A percentile compares a stretch with the other conserved stretches of the same genome.
These are phyloP conservation scores for Cercospora citrullina DNA, from an alignment of 2,329 filamentous ascomycete species.

Conservation along the genomic window DNA sequence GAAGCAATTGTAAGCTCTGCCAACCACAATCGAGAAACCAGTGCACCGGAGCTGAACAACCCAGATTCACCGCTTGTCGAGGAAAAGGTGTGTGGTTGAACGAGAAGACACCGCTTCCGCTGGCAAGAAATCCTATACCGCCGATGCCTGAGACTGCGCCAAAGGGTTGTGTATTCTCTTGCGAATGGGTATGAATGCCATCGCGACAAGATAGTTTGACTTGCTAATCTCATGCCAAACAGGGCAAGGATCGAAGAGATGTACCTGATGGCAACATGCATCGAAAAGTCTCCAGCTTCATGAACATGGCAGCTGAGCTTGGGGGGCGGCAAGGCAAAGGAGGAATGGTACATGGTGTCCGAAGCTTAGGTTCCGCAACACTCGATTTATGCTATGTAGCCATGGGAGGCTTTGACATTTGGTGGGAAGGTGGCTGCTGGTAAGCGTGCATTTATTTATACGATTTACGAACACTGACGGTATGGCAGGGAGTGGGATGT, in stretches of 20 bases:
- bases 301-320: slow-evolving; percentile 71
- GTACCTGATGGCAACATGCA: slow-evolving; percentile 65
- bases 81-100: slow-evolving; percentile 71
- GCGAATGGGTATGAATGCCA: slow-evolving; percentile 49
- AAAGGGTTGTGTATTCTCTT: slow-evolving; percentile 69
- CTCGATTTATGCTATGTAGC: slow-evolving; percentile 73
- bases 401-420: slow-evolving; percentile 72
- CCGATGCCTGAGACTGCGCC: slow-evolving; percentile 65
- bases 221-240: not conserved
- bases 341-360: slow-evolving; percentile 76
- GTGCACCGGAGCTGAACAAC: slow-evolving; percentile 29
- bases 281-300: slow-evolving; percentile 71
- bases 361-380: slow-evolving; percentile 72
- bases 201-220: not conserved
- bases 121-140: slow-evolving; percentile 62
- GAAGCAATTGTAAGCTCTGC: slow-evolving; percentile 23
- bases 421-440: slow-evolving; percentile 70
- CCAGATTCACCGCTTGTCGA: slow-evolving; percentile 67
- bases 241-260: slow-evolving; percentile 71
- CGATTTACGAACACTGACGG: slow-evolving; percentile 10
- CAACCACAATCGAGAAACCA: not conserved
- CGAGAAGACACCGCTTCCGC: slow-evolving; percentile 62
- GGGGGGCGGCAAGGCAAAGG: slow-evolving; percentile 64
- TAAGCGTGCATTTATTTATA: slow-evolving; percentile 14
- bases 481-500: slow-evolving; percentile 69